Conservation (phyloP, 139 green algal species). For the Zygnema cylindricum region DNA sequence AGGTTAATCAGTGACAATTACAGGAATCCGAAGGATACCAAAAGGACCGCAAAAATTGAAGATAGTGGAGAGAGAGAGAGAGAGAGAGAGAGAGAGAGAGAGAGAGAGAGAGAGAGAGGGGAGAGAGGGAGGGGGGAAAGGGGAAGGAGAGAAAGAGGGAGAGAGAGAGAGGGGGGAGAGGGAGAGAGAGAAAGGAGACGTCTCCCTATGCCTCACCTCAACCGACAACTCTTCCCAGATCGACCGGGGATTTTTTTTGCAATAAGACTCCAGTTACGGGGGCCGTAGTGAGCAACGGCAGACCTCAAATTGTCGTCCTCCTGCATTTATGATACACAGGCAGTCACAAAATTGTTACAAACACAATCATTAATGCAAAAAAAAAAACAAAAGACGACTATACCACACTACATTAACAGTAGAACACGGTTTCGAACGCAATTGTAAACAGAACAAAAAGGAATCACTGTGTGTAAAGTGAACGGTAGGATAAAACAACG, state of each 20-base stretch:
- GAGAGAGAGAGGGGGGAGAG: neutral
- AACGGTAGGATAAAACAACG: neutral
- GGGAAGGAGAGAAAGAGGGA: neutral
- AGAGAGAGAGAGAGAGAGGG: neutral
- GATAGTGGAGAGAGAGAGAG: neutral
- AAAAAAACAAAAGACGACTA: no score
- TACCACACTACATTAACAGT: no score
- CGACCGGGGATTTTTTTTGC: conserved; percentile 68
- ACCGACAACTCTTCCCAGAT: conserved; percentile 75
- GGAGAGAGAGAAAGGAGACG: neutral
- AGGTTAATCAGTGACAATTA: no score
- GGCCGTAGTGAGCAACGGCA: conserved; percentile 72
- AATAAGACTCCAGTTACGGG: conserved; percentile 76
- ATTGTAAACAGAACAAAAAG: no score
- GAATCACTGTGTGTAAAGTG: no score
- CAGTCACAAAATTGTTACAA: no score
- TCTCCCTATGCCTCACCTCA: conserved; percentile 70
- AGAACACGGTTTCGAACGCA: no score
- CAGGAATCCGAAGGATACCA: no score
- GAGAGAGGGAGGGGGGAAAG: neutral
- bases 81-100: neutral
- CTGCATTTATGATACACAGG: conserved; percentile 60
- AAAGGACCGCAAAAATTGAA: no score
- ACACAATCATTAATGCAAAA: no score
- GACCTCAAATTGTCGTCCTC: conserved; percentile 75